Percentiles rank a stretch among this genome's conserved stretches.
phyloP scores from a whole-genome alignment of 164 flowering plant species.

The Aristolochia contorta region DNA sequence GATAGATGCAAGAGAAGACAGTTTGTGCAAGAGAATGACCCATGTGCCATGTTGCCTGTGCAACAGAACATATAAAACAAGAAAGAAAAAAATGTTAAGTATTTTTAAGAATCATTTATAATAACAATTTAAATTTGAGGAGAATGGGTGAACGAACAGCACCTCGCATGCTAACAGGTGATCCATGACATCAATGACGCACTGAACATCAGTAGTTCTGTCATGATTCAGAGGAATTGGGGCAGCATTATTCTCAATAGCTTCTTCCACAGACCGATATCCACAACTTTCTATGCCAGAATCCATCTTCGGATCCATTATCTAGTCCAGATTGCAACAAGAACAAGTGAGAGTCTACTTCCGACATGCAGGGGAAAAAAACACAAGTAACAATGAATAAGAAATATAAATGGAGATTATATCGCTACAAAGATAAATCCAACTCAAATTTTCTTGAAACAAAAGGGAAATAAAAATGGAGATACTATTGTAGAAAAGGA shows the following conservation, averaged over 20 bases:
- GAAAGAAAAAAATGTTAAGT: not conserved
- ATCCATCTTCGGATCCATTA: constrained; percentile 99
- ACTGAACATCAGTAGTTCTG: constrained; percentile 55
- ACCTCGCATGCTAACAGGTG: constrained; percentile 97
- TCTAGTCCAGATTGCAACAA: constrained; percentile 30
- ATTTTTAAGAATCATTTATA: not conserved
- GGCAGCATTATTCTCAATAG: constrained; percentile 89
- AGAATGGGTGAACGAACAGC: constrained; percentile 1
- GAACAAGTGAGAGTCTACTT: constrained; percentile 4
- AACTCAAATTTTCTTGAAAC: too few relatives aligned
- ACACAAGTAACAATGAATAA: not conserved
- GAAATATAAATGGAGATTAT: constrained; percentile 1
- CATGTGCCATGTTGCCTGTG: constrained; percentile 98
- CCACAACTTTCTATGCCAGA: constrained; percentile 67
- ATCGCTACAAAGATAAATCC: too few relatives aligned
- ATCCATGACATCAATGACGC: constrained; percentile 82
- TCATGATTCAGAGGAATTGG: constrained; percentile 76
- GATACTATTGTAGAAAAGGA: too few relatives aligned
- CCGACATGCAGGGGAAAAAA: not conserved
- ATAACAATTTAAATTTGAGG: not conserved
- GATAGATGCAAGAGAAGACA: constrained; percentile 87
- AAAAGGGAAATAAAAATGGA: too few relatives aligned
- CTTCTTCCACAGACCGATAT: constrained; percentile 87
- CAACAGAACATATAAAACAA: constrained; percentile 8
- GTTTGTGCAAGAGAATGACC: constrained; percentile 96